Conservation (phyloP, 371 early-diverging fungal species). For the Mortierella sp. region DNA sequence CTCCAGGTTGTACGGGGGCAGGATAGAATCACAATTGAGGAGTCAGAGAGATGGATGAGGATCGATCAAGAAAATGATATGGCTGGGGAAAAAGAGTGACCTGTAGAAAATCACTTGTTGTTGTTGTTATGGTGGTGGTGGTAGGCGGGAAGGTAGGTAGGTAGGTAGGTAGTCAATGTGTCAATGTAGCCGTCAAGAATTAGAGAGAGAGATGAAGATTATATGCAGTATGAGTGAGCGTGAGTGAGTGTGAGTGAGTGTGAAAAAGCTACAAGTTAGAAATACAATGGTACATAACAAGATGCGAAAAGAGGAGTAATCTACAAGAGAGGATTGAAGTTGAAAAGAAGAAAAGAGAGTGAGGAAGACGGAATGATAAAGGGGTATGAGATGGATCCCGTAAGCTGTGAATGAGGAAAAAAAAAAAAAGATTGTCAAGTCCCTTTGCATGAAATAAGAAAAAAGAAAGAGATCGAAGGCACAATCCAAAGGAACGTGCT, state of each 20-base stretch:
- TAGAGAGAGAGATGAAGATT: background rate
- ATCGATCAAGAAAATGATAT: background rate
- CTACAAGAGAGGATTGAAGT: background rate
- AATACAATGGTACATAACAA: background rate
- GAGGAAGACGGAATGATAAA: background rate
- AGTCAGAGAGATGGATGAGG: background rate
- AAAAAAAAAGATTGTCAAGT: background rate
- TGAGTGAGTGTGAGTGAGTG: background rate
- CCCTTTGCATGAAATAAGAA: background rate
- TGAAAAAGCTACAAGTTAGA: background rate
- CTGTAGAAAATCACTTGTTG: too few relatives aligned
- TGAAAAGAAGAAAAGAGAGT: background rate
- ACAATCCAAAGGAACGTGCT: constrained; percentile 3
- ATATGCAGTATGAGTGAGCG: background rate
- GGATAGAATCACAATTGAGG: background rate
- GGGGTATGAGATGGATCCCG: background rate
- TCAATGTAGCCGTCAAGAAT: too few relatives aligned
- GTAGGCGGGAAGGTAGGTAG: too few relatives aligned
- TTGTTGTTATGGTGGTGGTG: too few relatives aligned
- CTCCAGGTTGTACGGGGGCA: too few relatives aligned
- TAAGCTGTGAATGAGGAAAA: background rate
- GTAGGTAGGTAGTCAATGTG: too few relatives aligned
- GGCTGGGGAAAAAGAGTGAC: too few relatives aligned
- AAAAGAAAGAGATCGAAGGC: background rate
- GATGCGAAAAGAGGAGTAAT: background rate